Percentiles rank a stretch among this genome's conserved stretches.
phyloP scores from a whole-genome alignment of 2,329 filamentous ascomycete species.

The Nakataea oryzae region DNA sequence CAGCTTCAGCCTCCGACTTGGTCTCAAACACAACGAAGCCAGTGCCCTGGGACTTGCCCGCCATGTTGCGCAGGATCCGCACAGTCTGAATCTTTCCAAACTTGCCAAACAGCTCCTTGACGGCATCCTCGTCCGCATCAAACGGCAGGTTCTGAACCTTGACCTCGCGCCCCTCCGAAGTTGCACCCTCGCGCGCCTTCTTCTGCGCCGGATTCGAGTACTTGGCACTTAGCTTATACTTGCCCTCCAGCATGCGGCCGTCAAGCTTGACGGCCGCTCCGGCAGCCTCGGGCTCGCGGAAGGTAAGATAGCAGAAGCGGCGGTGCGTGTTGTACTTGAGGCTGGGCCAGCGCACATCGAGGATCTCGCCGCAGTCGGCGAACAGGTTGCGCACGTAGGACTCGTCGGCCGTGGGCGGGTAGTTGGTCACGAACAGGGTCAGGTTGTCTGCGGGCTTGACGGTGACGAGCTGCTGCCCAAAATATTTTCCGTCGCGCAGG shows the following conservation, averaged over 20 bases:
- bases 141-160: slow-evolving; percentile 63
- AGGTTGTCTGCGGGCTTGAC: slow-evolving; percentile 67
- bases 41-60: slow-evolving; percentile 63
- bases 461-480: slow-evolving; percentile 61
- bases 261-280: slow-evolving; percentile 63
- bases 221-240: slow-evolving; percentile 62
- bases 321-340: slow-evolving; percentile 81
- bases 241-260: slow-evolving; percentile 56
- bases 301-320: slow-evolving; percentile 95
- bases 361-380: slow-evolving; percentile 65
- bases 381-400: slow-evolving; percentile 59
- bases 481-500: slow-evolving; percentile 69
- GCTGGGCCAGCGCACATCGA: slow-evolving; percentile 82
- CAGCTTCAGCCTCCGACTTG: slow-evolving; percentile 56
- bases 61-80: slow-evolving; percentile 57
- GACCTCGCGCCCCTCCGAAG: slow-evolving; percentile 80
- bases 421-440: slow-evolving; percentile 87
- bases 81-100: slow-evolving; percentile 67
- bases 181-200: slow-evolving; percentile 68
- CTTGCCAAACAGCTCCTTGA: slow-evolving; percentile 61
- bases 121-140: slow-evolving; percentile 52
- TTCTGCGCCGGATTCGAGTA: slow-evolving; percentile 75
- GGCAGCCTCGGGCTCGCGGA: slow-evolving; percentile 58
- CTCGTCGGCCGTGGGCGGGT: slow-evolving; percentile 67
- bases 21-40: slow-evolving; percentile 70